phyloP scores from a whole-genome alignment of 495 filamentous ascomycete species.

The Aspergillus sclerotioniger region DNA sequence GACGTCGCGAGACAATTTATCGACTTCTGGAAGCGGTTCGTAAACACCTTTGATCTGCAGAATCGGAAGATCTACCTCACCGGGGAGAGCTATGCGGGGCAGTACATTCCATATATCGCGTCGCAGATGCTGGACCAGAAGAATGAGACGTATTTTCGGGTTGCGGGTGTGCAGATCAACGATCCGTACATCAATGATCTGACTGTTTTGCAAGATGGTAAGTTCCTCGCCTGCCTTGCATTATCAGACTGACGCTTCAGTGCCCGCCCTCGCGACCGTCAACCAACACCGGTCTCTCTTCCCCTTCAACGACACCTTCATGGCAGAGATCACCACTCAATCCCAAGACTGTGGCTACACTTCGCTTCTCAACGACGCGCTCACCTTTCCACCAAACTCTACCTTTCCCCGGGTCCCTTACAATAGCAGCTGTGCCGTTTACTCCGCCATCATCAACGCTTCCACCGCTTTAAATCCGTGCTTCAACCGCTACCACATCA shows the following conservation, averaged over 20 bases:
- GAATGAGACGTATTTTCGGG: conserved; percentile 62
- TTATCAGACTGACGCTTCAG: conserved; percentile 19
- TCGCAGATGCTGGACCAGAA: conserved; percentile 68
- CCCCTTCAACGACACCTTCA: conserved; percentile 64
- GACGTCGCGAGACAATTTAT: conserved; percentile 67
- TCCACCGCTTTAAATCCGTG: conserved; percentile 66
- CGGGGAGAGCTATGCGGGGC: conserved; percentile 71
- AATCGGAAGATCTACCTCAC: conserved; percentile 64
- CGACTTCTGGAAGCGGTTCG: conserved; percentile 67
- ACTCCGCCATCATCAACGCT: conserved; percentile 54
- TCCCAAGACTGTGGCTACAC: conserved; percentile 64
- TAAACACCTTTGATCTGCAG: conserved; percentile 64
- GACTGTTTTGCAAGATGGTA: conserved; percentile 36
- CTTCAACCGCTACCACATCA: conserved; percentile 75
- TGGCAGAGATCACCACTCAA: conserved; percentile 51
- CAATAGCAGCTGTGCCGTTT: conserved; percentile 54
- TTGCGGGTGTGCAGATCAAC: conserved; percentile 65
- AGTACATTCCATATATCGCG: conserved; percentile 79
- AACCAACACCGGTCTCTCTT: conserved; percentile 62
- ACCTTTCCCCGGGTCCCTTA: conserved; percentile 41
- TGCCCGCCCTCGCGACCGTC: conserved; percentile 59
- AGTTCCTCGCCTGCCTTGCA: background rate
- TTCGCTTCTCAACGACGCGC: conserved; percentile 57
- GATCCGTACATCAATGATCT: conserved; percentile 60
- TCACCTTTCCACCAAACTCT: conserved; percentile 65